These are phyloP conservation scores for Candolleomyces eurysporus DNA, from an alignment of 768 basidiomycete species.

Conservation along the genomic window DNA sequence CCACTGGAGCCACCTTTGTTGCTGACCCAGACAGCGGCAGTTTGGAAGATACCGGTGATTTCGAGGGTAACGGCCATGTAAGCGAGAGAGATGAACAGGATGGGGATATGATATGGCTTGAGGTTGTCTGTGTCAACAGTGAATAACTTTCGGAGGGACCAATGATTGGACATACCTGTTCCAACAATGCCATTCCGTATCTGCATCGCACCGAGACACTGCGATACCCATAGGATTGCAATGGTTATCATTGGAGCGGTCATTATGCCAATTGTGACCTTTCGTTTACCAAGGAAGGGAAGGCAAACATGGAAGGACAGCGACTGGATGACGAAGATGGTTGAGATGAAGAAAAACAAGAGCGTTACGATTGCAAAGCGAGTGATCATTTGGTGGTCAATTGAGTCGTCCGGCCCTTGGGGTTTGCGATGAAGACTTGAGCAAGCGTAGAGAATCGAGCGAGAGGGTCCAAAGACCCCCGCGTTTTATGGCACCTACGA, in stretches of 20 bases:
- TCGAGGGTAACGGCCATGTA: constrained; percentile 94
- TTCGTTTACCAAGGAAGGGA: constrained; percentile 27
- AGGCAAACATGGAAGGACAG: constrained; percentile 32
- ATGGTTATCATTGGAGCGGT: constrained; percentile 57
- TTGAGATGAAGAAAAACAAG: constrained; percentile 52
- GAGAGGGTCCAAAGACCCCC: not conserved
- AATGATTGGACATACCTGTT: constrained; percentile 8
- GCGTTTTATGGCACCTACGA: too few species aligned
- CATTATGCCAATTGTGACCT: constrained; percentile 44
- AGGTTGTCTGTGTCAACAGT: constrained; percentile 43
- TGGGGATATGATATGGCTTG: constrained; percentile 90
- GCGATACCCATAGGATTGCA: constrained; percentile 53
- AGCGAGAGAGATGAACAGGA: constrained; percentile 87
- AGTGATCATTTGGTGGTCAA: not conserved
- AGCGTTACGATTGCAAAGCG: constrained; percentile 43
- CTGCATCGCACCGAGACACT: constrained; percentile 46
- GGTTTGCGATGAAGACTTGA: not conserved
- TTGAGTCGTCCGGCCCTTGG: not conserved
- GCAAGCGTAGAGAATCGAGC: not conserved
- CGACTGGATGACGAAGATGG: constrained; percentile 49
- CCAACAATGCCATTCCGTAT: constrained; percentile 74
- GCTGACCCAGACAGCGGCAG: constrained; percentile 87
- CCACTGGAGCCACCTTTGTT: constrained; percentile 75
- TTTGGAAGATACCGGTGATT: constrained; percentile 80
- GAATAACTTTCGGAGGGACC: not conserved